phyloP scores from a whole-genome alignment of 345 rosid species.

The Melastoma malabathricum region DNA sequence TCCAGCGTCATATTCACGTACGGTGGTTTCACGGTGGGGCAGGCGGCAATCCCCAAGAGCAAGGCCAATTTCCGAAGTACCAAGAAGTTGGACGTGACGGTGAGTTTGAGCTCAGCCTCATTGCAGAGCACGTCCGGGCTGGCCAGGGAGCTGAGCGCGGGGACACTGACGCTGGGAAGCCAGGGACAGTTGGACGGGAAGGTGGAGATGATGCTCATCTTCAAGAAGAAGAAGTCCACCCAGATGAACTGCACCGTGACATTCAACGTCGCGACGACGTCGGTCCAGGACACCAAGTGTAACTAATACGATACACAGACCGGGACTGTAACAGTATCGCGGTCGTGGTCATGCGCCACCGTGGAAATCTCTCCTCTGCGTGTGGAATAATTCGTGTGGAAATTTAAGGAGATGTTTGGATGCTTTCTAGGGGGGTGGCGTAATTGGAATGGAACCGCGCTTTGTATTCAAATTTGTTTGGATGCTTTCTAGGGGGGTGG shows the following conservation, averaged over 20 bases:
- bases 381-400: too few relatives aligned
- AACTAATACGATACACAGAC: too few relatives aligned
- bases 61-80: conserved; percentile 11
- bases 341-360: too few relatives aligned
- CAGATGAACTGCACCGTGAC: conserved; percentile 9
- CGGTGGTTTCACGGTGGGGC: conserved; percentile 8
- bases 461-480: too few relatives aligned
- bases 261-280: conserved; percentile 1
- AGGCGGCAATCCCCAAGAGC: conserved; percentile 1
- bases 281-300: too few relatives aligned
- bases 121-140: not conserved
- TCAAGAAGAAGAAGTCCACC: conserved; percentile 14
- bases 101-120: not conserved
- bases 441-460: too few relatives aligned
- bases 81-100: conserved; percentile 6
- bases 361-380: too few relatives aligned
- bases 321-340: too few relatives aligned
- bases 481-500: too few relatives aligned
- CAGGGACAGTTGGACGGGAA: not conserved
- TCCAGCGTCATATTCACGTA: conserved; percentile 8
- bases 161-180: conserved; percentile 1
- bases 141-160: conserved; percentile 3
- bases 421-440: too few relatives aligned
- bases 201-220: conserved; percentile 7
- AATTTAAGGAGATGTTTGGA: too few relatives aligned